These are phyloP conservation scores for Tricholoma terreum DNA, from an alignment of 768 basidiomycete species.

Conservation along the genomic window DNA sequence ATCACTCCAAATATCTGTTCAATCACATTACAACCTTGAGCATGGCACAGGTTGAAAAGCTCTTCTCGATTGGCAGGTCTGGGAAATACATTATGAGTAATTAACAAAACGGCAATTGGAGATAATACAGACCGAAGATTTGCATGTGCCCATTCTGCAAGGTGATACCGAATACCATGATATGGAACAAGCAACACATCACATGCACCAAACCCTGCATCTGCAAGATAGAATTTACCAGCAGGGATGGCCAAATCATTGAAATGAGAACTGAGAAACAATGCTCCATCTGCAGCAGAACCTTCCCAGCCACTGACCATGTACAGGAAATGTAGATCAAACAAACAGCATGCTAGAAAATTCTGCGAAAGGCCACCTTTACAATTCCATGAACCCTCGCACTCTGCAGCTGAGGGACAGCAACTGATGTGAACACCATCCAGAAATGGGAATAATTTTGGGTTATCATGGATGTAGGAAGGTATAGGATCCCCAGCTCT, in stretches of 20 bases:
- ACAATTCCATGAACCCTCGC: slow-evolving; percentile 3
- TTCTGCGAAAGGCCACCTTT: slow-evolving; percentile 27
- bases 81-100: too few species aligned
- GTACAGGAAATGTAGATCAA: slow-evolving; percentile 25
- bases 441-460: slow-evolving; percentile 25
- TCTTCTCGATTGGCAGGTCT: slow-evolving; percentile 31
- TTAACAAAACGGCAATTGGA: too few species aligned
- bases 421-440: slow-evolving; percentile 17
- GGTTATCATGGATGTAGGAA: slow-evolving; percentile 12
- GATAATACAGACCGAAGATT: slow-evolving; percentile 13
- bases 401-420: slow-evolving; percentile 6
- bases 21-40: slow-evolving; percentile 32
- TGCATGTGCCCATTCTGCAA: slow-evolving; percentile 28
- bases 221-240: slow-evolving; percentile 33
- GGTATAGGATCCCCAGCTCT: not conserved
- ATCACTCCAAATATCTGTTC: slow-evolving; percentile 36
- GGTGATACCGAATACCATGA: slow-evolving; percentile 33
- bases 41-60: slow-evolving; percentile 35
- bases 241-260: slow-evolving; percentile 24
- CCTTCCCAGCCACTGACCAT: slow-evolving; percentile 30
- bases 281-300: slow-evolving; percentile 19
- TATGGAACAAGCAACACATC: slow-evolving; percentile 34
- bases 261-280: slow-evolving; percentile 21
- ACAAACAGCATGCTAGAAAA: slow-evolving; percentile 24
- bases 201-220: slow-evolving; percentile 33